Evolutionary conservation across 2,329 filamentous ascomycete species (phyloP).

Genomic region (Magnaporthiopsis rhizophila): DNA sequence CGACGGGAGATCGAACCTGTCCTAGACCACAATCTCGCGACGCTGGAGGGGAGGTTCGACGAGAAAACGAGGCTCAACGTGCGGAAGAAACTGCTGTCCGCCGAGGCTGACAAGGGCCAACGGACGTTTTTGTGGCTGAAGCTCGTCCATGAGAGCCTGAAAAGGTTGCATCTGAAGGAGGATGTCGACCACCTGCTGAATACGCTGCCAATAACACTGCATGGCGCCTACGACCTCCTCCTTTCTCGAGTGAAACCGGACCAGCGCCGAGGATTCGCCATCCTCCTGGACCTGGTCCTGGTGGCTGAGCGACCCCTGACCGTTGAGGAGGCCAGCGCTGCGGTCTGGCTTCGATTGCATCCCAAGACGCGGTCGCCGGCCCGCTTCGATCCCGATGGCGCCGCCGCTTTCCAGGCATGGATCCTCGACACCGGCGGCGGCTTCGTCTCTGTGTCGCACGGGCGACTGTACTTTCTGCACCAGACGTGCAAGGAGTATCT

Average conservation of each 20-base stretch:
- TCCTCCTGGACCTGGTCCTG: background rate
- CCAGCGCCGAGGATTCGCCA: background rate
- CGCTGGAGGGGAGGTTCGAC: background rate
- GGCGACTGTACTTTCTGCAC: background rate
- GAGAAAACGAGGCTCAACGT: background rate
- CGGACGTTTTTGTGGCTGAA: background rate
- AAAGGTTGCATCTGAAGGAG: background rate
- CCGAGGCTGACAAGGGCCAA: background rate
- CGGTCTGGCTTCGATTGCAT: background rate
- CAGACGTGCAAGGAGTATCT: slow-evolving; percentile 1
- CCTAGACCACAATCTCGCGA: background rate
- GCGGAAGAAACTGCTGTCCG: background rate
- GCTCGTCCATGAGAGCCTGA: background rate
- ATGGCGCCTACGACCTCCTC: background rate
- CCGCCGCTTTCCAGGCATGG: background rate
- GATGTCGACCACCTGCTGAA: background rate
- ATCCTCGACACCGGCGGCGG: background rate
- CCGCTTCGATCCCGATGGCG: background rate
- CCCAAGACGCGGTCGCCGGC: background rate
- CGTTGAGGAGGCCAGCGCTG: background rate
- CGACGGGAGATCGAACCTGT: background rate
- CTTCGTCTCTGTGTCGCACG: background rate
- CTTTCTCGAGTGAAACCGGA: background rate
- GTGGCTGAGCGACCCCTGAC: background rate
- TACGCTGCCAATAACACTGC: background rate